Conservation (phyloP, 1,139 yeast genomes). For the Meyerozyma smithsonii region DNA sequence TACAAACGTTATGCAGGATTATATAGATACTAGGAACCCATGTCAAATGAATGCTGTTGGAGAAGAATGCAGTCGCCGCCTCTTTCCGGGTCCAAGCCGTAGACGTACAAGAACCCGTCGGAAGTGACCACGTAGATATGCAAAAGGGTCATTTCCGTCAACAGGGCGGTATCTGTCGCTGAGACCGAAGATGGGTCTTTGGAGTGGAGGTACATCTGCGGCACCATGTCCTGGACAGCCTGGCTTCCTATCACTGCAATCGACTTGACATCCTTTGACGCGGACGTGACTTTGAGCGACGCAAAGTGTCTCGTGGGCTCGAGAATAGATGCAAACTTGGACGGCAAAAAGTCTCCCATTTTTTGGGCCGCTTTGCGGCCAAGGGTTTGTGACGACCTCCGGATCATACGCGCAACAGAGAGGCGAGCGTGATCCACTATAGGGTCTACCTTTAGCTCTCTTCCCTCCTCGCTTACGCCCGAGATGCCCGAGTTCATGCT, state of each 20-base stretch:
- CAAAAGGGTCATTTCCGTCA: constrained; percentile 45
- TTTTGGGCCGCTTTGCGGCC: constrained; percentile 82
- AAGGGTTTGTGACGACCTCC: constrained; percentile 51
- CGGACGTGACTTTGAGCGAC: constrained; percentile 73
- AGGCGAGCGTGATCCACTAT: constrained; percentile 64
- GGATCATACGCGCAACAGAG: constrained; percentile 50
- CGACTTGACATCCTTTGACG: constrained; percentile 55
- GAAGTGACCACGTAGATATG: constrained; percentile 80
- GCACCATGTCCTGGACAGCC: constrained; percentile 33
- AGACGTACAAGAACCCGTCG: constrained; percentile 82
- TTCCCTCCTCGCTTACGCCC: constrained; percentile 22
- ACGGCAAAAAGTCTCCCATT: constrained; percentile 83
- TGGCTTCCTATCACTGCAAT: constrained; percentile 54
- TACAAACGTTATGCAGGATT: background rate
- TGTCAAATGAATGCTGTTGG: constrained; percentile 51
- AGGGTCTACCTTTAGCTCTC: constrained; percentile 46
- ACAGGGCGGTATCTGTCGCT: constrained; percentile 20
- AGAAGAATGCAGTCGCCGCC: constrained; percentile 91
- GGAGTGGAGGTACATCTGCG: constrained; percentile 26
- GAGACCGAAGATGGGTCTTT: constrained; percentile 12
- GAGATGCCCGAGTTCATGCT: constrained; percentile 32
- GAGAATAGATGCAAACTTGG: constrained; percentile 76
- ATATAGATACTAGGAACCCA: background rate
- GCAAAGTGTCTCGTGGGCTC: constrained; percentile 96
- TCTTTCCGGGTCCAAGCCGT: constrained; percentile 78